These are phyloP conservation scores for Exophiala calicioides DNA, from an alignment of 2,329 filamentous ascomycete species.

Conservation along the genomic window DNA sequence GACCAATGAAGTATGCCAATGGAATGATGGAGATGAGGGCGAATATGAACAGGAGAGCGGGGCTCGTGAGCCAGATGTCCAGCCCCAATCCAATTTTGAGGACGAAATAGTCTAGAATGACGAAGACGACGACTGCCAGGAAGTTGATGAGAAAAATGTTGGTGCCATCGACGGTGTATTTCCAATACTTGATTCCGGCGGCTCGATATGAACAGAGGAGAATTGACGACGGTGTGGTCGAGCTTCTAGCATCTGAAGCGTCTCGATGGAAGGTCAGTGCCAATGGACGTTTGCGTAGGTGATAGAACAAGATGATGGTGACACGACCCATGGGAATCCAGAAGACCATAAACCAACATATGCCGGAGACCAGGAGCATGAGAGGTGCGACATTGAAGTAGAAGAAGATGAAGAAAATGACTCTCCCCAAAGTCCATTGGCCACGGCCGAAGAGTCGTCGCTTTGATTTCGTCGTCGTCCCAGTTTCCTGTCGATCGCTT, in stretches of 20 bases:
- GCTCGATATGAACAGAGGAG: conserved; percentile 96
- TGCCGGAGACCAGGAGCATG: conserved; percentile 77
- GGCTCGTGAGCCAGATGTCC: conserved; percentile 72
- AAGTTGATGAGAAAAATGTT: conserved; percentile 99
- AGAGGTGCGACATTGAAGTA: conserved; percentile 87
- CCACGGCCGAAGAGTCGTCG: conserved; percentile 89
- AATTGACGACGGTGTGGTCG: conserved; percentile 76
- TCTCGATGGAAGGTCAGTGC: conserved; percentile 93
- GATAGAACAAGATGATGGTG: conserved; percentile 83
- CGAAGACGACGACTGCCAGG: conserved; percentile 87
- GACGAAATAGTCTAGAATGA: conserved; percentile 89
- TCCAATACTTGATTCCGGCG: conserved; percentile 95
- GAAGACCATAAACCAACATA: conserved; percentile 97
- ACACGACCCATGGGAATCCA: conserved; percentile 98
- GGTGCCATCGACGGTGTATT: conserved; percentile 96
- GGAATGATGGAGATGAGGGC: conserved; percentile 92
- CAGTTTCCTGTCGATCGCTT: conserved; percentile 47
- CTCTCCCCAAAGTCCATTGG: conserved; percentile 90
- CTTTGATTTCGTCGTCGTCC: conserved; percentile 58
- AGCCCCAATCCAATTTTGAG: conserved; percentile 69
- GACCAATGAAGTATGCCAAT: conserved; percentile 95
- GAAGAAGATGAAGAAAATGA: conserved; percentile 96
- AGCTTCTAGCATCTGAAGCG: conserved; percentile 68
- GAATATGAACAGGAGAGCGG: conserved; percentile 81
- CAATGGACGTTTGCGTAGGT: conserved; percentile 87